Evolutionary conservation across 2,329 filamentous ascomycete genomes (phyloP), one percentile per base, ranked within the genome.

Genomic region (Fusarium kyushuense): DNA sequence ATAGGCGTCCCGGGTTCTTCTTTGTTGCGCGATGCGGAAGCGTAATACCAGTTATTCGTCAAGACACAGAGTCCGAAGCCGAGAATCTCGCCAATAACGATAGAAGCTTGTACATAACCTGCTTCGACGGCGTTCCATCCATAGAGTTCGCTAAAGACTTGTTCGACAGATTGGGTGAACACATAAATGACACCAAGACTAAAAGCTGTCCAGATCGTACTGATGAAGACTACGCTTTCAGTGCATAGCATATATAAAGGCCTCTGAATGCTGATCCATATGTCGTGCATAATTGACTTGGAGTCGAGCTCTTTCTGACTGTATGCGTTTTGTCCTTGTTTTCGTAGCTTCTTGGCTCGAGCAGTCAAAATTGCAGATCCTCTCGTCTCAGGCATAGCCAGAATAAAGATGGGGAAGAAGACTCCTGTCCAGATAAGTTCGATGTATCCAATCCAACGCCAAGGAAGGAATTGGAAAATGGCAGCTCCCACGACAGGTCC

Each of bases 221-320:
- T 60, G 3, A 68, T 53, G 1, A 68, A 56, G 0, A 68, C 65
- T 0, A 68, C 65, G 0, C 47, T 53, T 16, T 68, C 65, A 0
- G 65, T 68, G 12, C 58, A 68, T 0, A 68, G 65, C 65, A 68
- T 68, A 16, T 68, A 68, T 0, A 68, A 6, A 3, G 65, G 65
- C 0, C 65, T 32, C 3, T 68, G 65, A 0, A 68, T 53, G 4
- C 64, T 68, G 0, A 13, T 30, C 40, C 49, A 54, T 0, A 68
- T 29, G 4, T 63, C 59, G 1, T 56, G 64, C 3, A 64, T 13
- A 8, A 64, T 64, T 0, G 61, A 64, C 12, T 46, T 54, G 2
- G 51, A 65, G 8, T 64, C 59, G 7, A 68, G 47, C 8, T 68
- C 65, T 9, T 54, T 59, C 3, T 65, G 59, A 0, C 59, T 68